Evolutionary conservation across 2,329 filamentous ascomycete genomes (phyloP), one percentile per base, ranked within the genome.

Genomic region (Diaporthe aspalathi): DNA sequence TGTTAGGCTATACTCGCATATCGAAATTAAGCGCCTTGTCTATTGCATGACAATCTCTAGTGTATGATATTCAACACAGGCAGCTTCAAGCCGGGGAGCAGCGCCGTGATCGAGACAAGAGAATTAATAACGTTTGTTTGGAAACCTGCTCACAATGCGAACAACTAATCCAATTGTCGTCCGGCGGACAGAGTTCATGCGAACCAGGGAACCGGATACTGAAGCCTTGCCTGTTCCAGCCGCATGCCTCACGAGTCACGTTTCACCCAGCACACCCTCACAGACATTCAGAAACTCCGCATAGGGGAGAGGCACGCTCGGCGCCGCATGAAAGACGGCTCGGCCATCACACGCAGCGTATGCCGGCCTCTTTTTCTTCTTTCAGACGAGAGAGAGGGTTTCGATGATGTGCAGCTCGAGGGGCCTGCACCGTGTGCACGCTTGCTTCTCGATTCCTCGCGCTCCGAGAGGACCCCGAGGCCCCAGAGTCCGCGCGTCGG

Each of bases 251-350:
- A 49, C 43, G 43, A 35, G 43, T 63, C 60, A 49, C 60, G 60
- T 63, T 63, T 63, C 60, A 63, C 43, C 12, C 60, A 49, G 27
- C 24, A 38, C 60, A 63, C 60, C 60, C 60, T 63, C 43, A 8
- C 43, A 9, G 14, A 17, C 29, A n/a, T 12, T 16, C 60, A 35
- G 14, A n/a, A 1, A 57, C 35, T 20, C 43, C 3, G 20, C 29
- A 63, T 27, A n/a, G n/a, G 12, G 20, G 40, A 17, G 17, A 32
- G 20, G 12, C 20, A 47, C 32, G 17, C 6, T 27, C 43, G 35
- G 16, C 40, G 22, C 35, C 43, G 60, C 43, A 49, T 63, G 14
- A 63, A 35, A 22, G 32, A 22, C n/a, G 16, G 35, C 35, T 24
- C 11, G 54, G 22, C 24, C 35, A 17, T 43, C 35, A 27, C 54